Evolutionary conservation across 1,139 yeast genomes (phyloP).

Genomic region (Hyphopichia pseudoburtonii): DNA sequence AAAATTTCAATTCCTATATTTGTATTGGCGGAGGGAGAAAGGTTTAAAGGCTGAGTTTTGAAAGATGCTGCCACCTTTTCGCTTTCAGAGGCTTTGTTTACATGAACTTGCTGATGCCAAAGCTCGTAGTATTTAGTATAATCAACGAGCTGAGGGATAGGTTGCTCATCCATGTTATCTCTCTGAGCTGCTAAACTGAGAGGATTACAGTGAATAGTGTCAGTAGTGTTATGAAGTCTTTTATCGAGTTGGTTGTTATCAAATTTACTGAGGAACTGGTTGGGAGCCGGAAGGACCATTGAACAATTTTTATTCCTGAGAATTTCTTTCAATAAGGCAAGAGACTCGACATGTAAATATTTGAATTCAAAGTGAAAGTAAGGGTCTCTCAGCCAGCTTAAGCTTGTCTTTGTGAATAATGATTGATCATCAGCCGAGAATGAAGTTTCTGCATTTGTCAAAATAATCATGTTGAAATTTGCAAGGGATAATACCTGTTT

Average conservation of each 20-base stretch:
- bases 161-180: neutral
- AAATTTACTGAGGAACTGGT: constrained; percentile 7
- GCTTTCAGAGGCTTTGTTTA: constrained; percentile 17
- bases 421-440: no score
- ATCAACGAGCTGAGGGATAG: constrained; percentile 15
- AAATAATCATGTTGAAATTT: no score
- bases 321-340: no score
- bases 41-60: constrained; percentile 33
- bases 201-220: neutral
- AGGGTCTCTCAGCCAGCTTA: constrained; percentile 17
- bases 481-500: constrained; percentile 17
- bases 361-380: constrained; percentile 35
- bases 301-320: neutral
- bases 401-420: no score
- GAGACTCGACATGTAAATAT: neutral
- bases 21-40: constrained; percentile 27
- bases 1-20: constrained; percentile 51
- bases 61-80: constrained; percentile 38
- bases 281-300: constrained; percentile 1
- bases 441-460: no score
- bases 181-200: neutral
- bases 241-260: neutral
- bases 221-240: neutral
- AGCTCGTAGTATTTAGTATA: constrained; percentile 33
- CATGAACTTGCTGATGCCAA: constrained; percentile 34